Evolutionary conservation across 768 basidiomycete species (phyloP).

Genomic region (Podaxis sp.): DNA sequence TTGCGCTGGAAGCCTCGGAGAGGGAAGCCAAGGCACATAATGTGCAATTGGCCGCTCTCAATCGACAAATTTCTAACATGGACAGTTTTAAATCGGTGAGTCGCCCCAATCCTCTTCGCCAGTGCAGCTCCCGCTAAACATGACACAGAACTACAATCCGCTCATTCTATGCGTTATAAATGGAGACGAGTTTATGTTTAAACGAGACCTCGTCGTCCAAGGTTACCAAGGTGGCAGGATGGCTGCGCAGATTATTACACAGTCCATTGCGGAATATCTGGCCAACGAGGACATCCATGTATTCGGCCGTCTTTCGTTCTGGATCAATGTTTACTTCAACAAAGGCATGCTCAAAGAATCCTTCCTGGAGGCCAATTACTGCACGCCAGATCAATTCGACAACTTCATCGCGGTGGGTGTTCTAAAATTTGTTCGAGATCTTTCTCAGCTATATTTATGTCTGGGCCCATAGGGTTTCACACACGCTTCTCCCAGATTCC

Average conservation of each 20-base stretch:
- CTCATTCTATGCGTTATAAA: conserved; percentile 76
- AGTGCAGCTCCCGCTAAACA: background rate
- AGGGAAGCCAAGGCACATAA: conserved; percentile 67
- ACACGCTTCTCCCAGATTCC: conserved; percentile 70
- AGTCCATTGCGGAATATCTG: conserved; percentile 66
- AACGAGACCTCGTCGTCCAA: conserved; percentile 52
- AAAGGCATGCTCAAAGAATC: conserved; percentile 50
- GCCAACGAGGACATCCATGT: conserved; percentile 58
- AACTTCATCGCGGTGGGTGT: conserved; percentile 55
- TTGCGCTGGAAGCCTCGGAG: conserved; percentile 59
- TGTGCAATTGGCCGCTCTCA: conserved; percentile 61
- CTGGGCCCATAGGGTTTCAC: conserved; percentile 54
- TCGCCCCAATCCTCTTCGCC: conserved; percentile 5
- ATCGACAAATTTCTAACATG: conserved; percentile 59
- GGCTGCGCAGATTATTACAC: conserved; percentile 64
- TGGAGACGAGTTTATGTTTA: conserved; percentile 69
- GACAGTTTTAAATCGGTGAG: conserved; percentile 49
- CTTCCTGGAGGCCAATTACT: conserved; percentile 51
- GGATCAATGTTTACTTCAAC: conserved; percentile 74
- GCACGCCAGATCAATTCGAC: conserved; percentile 64
- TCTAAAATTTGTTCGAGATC: background rate
- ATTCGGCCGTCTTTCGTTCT: conserved; percentile 68
- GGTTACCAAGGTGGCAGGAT: conserved; percentile 66
- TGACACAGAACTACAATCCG: conserved; percentile 53
- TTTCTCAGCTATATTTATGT: conserved; percentile 10